These are phyloP conservation scores for Salix exigua DNA, from an alignment of 345 rosid species.

Conservation along the genomic window DNA sequence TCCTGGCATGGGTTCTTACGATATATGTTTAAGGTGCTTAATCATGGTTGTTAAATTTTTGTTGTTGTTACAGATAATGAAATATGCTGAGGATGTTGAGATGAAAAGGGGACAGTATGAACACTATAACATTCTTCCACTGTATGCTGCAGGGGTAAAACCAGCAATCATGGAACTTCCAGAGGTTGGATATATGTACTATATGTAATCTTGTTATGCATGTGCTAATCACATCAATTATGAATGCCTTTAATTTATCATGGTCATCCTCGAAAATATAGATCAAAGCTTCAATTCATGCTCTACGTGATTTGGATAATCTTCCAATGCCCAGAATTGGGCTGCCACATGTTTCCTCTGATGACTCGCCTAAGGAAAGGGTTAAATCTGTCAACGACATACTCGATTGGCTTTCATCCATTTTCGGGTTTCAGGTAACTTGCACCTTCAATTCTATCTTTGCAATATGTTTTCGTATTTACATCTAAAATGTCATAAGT, in stretches of 20 bases:
- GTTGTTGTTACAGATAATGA: conserved; percentile 43
- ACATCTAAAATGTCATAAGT: conserved; percentile 1
- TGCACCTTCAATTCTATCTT: conserved; percentile 12
- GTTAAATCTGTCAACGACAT: conserved; percentile 49
- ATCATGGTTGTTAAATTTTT: conserved; percentile 12
- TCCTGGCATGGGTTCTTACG: conserved; percentile 3
- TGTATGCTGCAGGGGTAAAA: conserved; percentile 58
- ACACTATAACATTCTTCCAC: conserved; percentile 83
- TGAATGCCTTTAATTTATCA: conserved; percentile 15
- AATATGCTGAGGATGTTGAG: conserved; percentile 63
- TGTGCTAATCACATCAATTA: background rate
- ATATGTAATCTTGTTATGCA: conserved; percentile 13
- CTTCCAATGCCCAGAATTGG: conserved; percentile 53
- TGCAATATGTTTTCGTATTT: conserved; percentile 5
- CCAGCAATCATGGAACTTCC: conserved; percentile 80
- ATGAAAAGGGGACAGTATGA: conserved; percentile 50
- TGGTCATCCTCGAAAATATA: conserved; percentile 23
- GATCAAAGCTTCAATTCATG: conserved; percentile 78
- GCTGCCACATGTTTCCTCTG: conserved; percentile 14
- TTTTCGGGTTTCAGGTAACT: conserved; percentile 95
- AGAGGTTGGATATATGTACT: conserved; percentile 53
- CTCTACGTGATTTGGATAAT: conserved; percentile 51
- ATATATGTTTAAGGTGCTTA: conserved; percentile 12
- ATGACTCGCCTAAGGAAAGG: conserved; percentile 39
- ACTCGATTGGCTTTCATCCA: conserved; percentile 87